phyloP scores from a whole-genome alignment of 768 basidiomycete species.

The Boletus insuetus region DNA sequence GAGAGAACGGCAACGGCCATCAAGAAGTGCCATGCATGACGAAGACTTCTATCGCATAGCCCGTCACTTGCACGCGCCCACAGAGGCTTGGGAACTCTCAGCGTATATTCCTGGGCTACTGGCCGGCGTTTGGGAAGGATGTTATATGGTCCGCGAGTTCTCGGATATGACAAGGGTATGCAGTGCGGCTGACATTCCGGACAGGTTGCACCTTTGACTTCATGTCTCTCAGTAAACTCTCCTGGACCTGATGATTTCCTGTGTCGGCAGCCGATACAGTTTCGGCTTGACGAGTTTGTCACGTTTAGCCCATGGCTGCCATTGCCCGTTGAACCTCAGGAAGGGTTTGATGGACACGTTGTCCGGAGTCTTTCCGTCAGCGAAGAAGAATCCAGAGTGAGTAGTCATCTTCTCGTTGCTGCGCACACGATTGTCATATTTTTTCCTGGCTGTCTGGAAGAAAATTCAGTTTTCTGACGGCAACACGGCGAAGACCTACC shows the following conservation, averaged over 20 bases:
- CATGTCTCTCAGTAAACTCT: conserved; percentile 12
- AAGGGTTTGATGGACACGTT: conserved; percentile 23
- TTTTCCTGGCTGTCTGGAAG: conserved; percentile 10
- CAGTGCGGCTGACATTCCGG: conserved; percentile 14
- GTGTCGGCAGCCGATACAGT: conserved; percentile 50
- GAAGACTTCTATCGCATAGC: conserved; percentile 39
- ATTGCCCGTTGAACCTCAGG: conserved; percentile 21
- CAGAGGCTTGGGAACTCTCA: conserved; percentile 26
- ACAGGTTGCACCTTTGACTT: conserved; percentile 29
- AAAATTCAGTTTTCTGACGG: conserved; percentile 30
- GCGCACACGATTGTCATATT: conserved; percentile 24
- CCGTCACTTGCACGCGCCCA: conserved; percentile 9
- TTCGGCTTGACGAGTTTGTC: conserved; percentile 43
- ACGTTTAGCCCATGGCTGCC: conserved; percentile 41
- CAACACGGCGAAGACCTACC: conserved; percentile 21
- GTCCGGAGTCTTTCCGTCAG: conserved; percentile 20
- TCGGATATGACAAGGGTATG: conserved; percentile 13
- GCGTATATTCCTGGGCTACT: conserved; percentile 44
- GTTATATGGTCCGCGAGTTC: conserved; percentile 47
- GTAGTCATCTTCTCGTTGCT: conserved; percentile 8
- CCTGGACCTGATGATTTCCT: conserved; percentile 31
- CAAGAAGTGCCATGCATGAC: conserved; percentile 33
- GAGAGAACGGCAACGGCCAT: conserved; percentile 32
- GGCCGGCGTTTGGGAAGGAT: conserved; percentile 60
- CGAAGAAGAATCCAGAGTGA: conserved; percentile 24